A percentile compares a stretch with the other conserved stretches of the same genome.
These are phyloP conservation scores for Euclidium syriacum DNA, from an alignment of 345 rosid genomes.

Conservation along the genomic window DNA sequence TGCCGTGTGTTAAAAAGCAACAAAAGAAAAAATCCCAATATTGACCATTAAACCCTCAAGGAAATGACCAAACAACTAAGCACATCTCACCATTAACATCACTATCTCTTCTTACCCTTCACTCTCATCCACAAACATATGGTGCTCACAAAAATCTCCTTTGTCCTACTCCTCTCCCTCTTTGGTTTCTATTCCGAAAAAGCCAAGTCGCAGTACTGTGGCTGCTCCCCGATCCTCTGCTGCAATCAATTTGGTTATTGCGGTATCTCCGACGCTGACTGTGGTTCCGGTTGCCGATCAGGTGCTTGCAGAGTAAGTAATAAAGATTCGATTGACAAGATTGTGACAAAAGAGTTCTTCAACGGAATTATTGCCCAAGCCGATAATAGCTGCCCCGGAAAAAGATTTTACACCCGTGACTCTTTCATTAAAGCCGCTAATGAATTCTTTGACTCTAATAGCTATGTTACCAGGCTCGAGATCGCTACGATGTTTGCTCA, in stretches of 20 bases:
- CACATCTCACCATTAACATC: too few relatives aligned
- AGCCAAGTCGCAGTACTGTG: conserved; percentile 33
- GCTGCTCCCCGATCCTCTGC: conserved; percentile 34
- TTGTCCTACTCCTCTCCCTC: background rate
- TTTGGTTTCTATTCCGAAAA: background rate
- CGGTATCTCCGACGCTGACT: conserved; percentile 5
- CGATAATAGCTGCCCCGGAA: conserved; percentile 34
- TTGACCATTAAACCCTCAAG: too few relatives aligned
- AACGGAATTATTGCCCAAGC: conserved; percentile 35
- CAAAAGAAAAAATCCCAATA: too few relatives aligned
- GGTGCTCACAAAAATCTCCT: background rate
- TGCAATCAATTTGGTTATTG: conserved; percentile 34
- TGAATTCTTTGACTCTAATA: conserved; percentile 17
- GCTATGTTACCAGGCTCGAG: conserved; percentile 35
- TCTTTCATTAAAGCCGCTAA: conserved; percentile 30
- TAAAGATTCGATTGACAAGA: conserved; percentile 14
- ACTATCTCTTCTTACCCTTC: too few relatives aligned
- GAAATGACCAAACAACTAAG: too few relatives aligned
- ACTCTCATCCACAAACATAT: too few relatives aligned
- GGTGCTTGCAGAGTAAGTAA: conserved; percentile 41
- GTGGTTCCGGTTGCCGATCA: conserved; percentile 35
- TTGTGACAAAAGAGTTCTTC: conserved; percentile 44
- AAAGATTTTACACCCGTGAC: conserved; percentile 39
- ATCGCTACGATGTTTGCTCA: conserved; percentile 52
- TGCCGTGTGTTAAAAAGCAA: too few relatives aligned